Percentiles rank a stretch among this genome's conserved stretches.
These are phyloP conservation scores for Dryadomyces sulphureus DNA, from an alignment of 2,329 filamentous ascomycete genomes.

Conservation along the genomic window DNA sequence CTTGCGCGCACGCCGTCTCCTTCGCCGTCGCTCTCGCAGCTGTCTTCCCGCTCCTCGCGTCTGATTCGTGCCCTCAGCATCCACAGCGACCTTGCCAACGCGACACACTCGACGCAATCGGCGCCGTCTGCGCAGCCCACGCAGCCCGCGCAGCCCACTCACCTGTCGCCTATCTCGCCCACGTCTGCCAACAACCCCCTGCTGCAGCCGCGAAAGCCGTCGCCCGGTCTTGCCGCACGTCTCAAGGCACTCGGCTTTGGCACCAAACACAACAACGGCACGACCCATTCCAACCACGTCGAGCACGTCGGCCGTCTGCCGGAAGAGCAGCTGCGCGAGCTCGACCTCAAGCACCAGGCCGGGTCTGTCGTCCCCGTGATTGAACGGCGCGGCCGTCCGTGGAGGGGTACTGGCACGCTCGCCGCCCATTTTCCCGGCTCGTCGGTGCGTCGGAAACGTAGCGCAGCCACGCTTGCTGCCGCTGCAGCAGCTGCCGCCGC, in stretches of 20 bases:
- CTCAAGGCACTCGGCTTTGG: conserved; percentile 51
- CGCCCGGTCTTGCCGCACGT: conserved; percentile 48
- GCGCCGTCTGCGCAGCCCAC: neutral
- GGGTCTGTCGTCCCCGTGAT: conserved; percentile 35
- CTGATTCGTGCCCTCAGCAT: too few relatives aligned
- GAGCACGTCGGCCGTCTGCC: conserved; percentile 52
- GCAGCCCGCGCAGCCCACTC: too few relatives aligned
- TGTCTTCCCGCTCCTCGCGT: neutral
- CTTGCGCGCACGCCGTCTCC: conserved; percentile 7
- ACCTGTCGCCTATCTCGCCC: conserved; percentile 17
- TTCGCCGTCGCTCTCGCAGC: conserved; percentile 7
- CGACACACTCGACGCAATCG: neutral
- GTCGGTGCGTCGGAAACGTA: conserved; percentile 10
- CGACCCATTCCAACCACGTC: conserved; percentile 16
- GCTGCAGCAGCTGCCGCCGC: too few relatives aligned
- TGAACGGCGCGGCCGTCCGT: conserved; percentile 53
- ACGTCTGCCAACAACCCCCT: neutral
- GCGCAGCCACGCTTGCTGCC: too few relatives aligned
- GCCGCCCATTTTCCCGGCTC: conserved; percentile 37
- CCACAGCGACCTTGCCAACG: neutral
- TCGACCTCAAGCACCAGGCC: conserved; percentile 52
- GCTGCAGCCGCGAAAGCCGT: conserved; percentile 35
- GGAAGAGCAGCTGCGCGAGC: conserved; percentile 52
- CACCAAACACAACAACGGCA: conserved; percentile 20
- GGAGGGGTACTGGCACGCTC: conserved; percentile 50